Conservation (phyloP, 495 filamentous ascomycete genomes). For the Aspergillus steynii region DNA sequence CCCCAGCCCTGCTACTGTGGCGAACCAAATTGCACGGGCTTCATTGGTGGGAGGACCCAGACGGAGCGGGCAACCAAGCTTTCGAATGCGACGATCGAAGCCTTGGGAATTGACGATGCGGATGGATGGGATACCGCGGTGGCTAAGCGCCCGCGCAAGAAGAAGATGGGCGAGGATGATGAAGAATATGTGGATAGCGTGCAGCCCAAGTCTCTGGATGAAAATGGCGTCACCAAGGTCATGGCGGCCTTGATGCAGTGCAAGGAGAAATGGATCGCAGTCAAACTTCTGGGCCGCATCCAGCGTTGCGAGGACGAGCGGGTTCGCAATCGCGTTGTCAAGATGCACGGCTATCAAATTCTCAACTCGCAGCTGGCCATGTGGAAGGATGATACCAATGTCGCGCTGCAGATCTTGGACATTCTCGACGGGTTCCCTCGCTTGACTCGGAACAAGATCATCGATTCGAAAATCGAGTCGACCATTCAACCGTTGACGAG, state of each 20-base stretch:
- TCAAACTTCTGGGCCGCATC: conserved; percentile 88
- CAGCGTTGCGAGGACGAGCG: conserved; percentile 87
- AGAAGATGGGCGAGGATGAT: conserved; percentile 91
- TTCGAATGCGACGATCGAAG: conserved; percentile 86
- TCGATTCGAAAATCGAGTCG: conserved; percentile 91
- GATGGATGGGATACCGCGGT: conserved; percentile 90
- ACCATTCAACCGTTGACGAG: conserved; percentile 69
- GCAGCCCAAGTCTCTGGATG: conserved; percentile 78
- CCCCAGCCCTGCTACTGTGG: conserved; percentile 96
- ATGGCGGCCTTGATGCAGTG: conserved; percentile 99
- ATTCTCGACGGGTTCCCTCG: conserved; percentile 88
- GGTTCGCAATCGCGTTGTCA: conserved; percentile 83
- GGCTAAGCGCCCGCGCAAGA: conserved; percentile 85
- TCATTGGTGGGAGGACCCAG: conserved; percentile 96
- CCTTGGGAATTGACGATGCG: conserved; percentile 90
- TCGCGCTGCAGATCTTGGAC: conserved; percentile 84
- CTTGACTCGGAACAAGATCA: conserved; percentile 94
- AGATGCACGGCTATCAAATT: conserved; percentile 97
- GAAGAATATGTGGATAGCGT: conserved; percentile 95
- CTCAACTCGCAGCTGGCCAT: conserved; percentile 79
- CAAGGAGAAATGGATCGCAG: conserved; percentile 98
- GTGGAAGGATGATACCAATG: conserved; percentile 85
- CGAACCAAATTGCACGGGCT: conserved; percentile 92
- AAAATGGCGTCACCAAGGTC: conserved; percentile 90
- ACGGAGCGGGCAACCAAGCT: conserved; percentile 94